Base-by-base conservation (phyloP, 1,284 basidiomycete species). In the Rhodotorula sp. region DNA sequence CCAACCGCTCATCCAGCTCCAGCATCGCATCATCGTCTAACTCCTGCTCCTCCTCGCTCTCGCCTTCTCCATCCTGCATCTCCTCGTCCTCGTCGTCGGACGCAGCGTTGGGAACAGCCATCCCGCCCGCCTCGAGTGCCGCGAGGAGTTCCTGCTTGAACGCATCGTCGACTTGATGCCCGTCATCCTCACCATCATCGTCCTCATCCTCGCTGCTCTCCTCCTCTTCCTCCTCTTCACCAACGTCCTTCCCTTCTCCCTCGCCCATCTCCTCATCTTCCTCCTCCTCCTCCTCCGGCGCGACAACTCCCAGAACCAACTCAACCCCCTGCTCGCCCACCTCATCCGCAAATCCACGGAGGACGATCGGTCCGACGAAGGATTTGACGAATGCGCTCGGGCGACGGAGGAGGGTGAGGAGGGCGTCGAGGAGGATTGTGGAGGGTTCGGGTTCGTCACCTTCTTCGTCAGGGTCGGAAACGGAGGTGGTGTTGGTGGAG, bases 1-100 rank as follows among this genome's bases (percentile, higher is more conserved):
- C 91, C 10, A 99, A 86, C 78, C 96, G 91, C 70, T 92, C 91
- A 78, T 99, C 95, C 54, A 98, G 86, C 59, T 90, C 89, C 84
- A 97, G 88, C 95, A 98, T 99, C 82, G 97, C 92, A 56, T 98
- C 94, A 78, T 98, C 95, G 78, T 94, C 90, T 87, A 94, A 89
- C 34, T 88, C 82, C 55, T 90, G 89, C 75, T 89, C 88, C 44
- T 89, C 87, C 54, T 83, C 83, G 31, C 75, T 77, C 30, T 77
- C 78, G 15, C 69, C 76, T 37, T 80, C 81, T 22, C 75, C 71
- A 1, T 82, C 82, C 52, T 80, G 80, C 13, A 82, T 82, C 44
- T 53, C 83, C 40, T 84, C 83, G 6, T 82, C 85, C 47, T 74
- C 76, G 15, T 77, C 77, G 44, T 85, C 83, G 7, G 81, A 84